phyloP scores from a whole-genome alignment of 139 green algal species.

The Chlorella sp. region DNA sequence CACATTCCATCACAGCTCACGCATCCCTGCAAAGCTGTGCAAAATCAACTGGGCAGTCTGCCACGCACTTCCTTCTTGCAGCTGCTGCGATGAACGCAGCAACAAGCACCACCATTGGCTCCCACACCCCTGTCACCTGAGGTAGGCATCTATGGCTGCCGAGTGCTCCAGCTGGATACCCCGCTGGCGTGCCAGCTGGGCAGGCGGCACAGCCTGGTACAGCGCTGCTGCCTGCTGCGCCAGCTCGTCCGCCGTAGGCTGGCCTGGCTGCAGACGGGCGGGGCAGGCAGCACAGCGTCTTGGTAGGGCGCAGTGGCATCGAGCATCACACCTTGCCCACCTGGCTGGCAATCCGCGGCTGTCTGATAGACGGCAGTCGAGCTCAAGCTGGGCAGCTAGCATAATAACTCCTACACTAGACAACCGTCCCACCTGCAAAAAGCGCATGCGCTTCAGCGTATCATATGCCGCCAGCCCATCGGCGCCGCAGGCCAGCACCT shows the following conservation, averaged over 20 bases:
- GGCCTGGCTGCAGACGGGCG: neutral
- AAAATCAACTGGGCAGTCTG: too few species aligned
- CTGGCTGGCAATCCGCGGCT: too few species aligned
- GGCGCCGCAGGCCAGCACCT: conserved; percentile 60
- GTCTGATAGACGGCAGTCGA: too few species aligned
- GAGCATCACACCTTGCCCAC: too few species aligned
- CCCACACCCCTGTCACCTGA: neutral
- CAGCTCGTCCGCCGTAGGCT: conserved; percentile 58
- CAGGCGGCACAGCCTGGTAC: conserved; percentile 40
- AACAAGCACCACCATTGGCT: neutral
- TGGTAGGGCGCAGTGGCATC: too few species aligned
- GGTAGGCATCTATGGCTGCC: conserved; percentile 13
- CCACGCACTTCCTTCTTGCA: too few species aligned
- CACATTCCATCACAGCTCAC: too few species aligned
- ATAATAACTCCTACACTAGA: too few species aligned
- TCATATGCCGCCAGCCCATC: conserved; percentile 71
- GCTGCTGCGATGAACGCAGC: too few species aligned
- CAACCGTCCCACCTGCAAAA: conserved; percentile 30
- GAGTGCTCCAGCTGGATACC: conserved; percentile 32
- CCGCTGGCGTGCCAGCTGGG: conserved; percentile 12
- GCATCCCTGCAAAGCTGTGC: too few species aligned
- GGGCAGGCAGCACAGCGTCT: too few species aligned
- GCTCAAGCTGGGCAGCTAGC: too few species aligned
- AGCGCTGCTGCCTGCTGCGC: conserved; percentile 51
- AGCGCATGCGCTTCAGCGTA: conserved; percentile 66